phyloP scores from a whole-genome alignment of 1,284 basidiomycete species.

The Sanghuangporus weigelae region DNA sequence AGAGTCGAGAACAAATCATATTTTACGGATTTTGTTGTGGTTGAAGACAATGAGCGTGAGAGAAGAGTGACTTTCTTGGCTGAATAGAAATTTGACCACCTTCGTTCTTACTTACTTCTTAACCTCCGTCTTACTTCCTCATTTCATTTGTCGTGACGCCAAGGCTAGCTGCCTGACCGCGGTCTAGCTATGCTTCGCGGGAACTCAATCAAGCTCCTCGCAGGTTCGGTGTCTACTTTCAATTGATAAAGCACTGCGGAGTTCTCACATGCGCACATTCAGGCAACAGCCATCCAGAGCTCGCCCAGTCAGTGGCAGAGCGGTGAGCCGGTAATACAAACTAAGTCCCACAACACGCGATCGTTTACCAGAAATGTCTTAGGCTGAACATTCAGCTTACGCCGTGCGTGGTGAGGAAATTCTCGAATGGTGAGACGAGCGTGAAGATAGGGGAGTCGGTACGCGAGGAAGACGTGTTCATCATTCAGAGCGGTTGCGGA shows the following conservation, averaged over 20 bases:
- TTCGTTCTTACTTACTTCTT: too few species aligned
- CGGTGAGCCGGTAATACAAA: constrained; percentile 70
- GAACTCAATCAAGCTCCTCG: constrained; percentile 89
- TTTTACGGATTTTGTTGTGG: background rate
- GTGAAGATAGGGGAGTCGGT: constrained; percentile 93
- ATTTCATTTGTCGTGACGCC: background rate
- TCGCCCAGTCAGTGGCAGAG: constrained; percentile 91
- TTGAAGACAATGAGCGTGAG: constrained; percentile 1
- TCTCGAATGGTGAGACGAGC: constrained; percentile 92
- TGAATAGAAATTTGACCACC: constrained; percentile 1
- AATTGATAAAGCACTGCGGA: background rate
- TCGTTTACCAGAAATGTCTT: constrained; percentile 29
- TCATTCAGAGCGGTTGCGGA: constrained; percentile 80
- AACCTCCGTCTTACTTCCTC: background rate
- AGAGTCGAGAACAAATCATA: background rate
- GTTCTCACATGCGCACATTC: constrained; percentile 17
- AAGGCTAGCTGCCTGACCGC: constrained; percentile 19
- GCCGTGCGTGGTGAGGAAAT: constrained; percentile 89
- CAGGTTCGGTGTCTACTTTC: constrained; percentile 51
- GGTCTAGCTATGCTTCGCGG: constrained; percentile 70
- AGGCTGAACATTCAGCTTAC: constrained; percentile 91
- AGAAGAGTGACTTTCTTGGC: background rate
- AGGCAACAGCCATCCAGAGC: constrained; percentile 98
- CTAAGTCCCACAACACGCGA: constrained; percentile 37
- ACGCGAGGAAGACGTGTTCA: constrained; percentile 96